Percentiles rank a stretch among this genome's conserved stretches.
These are phyloP conservation scores for Earliella scabrosa DNA, from an alignment of 1,284 basidiomycete genomes.

Conservation along the genomic window DNA sequence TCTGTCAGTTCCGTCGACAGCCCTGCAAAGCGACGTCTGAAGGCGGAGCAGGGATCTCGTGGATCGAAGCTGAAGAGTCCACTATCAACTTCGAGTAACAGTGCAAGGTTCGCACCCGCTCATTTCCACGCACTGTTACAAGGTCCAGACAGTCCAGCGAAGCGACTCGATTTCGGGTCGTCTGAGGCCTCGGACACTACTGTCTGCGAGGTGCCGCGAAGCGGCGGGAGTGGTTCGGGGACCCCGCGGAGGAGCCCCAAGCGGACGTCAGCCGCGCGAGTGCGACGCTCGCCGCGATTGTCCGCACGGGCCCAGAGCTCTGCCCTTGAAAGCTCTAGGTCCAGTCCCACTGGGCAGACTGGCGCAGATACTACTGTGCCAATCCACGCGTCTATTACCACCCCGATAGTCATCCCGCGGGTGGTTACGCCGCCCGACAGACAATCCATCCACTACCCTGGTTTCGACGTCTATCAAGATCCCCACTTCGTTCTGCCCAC, in stretches of 20 bases:
- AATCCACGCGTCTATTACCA: slow-evolving; percentile 32
- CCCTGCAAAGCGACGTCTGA: slow-evolving; percentile 72
- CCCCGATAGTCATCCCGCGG: slow-evolving; percentile 41
- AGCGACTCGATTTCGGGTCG: slow-evolving; percentile 53
- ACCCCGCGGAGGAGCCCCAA: slow-evolving; percentile 21
- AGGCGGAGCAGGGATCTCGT: slow-evolving; percentile 58
- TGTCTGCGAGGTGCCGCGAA: slow-evolving; percentile 3
- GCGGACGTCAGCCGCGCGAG: slow-evolving; percentile 5
- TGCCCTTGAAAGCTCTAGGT: background rate
- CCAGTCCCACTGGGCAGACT: background rate
- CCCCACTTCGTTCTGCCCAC: slow-evolving; percentile 40
- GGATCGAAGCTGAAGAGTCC: slow-evolving; percentile 45
- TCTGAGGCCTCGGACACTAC: slow-evolving; percentile 14
- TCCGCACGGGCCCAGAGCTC: slow-evolving; percentile 1
- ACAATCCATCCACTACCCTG: slow-evolving; percentile 72
- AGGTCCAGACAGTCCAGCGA: slow-evolving; percentile 45
- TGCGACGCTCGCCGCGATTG: slow-evolving; percentile 20
- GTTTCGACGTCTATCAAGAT: slow-evolving; percentile 68
- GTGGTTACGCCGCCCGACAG: slow-evolving; percentile 52
- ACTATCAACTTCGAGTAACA: slow-evolving; percentile 28
- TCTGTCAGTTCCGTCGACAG: slow-evolving; percentile 50
- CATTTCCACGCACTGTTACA: slow-evolving; percentile 38
- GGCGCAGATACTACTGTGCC: background rate
- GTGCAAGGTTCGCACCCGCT: slow-evolving; percentile 26
- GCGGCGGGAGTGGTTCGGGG: slow-evolving; percentile 9